These are phyloP conservation scores for Porcisia hertigi DNA, from an alignment of 208 protist genomes.

Conservation along the genomic window DNA sequence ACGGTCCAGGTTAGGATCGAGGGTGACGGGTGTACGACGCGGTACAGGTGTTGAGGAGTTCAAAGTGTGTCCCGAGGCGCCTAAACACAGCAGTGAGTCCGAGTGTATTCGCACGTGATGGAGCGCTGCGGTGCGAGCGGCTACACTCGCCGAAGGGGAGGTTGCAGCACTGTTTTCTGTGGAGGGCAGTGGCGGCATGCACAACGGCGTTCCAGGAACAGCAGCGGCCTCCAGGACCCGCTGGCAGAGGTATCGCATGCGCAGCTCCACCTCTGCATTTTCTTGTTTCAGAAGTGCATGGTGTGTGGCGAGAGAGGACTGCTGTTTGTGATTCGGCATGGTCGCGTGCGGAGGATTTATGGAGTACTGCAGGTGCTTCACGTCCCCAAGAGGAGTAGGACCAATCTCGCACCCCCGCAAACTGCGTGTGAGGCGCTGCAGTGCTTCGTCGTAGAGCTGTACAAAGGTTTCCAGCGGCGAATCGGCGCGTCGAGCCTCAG, in stretches of 20 bases:
- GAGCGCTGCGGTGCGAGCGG: neutral
- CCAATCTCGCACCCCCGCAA: neutral
- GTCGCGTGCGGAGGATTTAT: neutral
- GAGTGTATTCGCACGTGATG: slow-evolving; percentile 22
- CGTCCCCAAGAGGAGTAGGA: neutral
- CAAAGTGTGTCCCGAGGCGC: neutral
- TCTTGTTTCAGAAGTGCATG: neutral
- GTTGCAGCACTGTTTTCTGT: neutral
- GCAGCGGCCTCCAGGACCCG: slow-evolving; percentile 20
- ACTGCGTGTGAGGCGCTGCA: slow-evolving; percentile 1
- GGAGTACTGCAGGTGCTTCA: neutral
- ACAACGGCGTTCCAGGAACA: slow-evolving; percentile 12
- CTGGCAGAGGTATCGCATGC: slow-evolving; percentile 31
- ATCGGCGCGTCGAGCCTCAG: slow-evolving; percentile 5
- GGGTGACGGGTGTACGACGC: slow-evolving; percentile 28
- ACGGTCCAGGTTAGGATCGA: slow-evolving; percentile 18
- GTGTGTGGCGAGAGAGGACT: neutral
- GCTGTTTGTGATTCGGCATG: neutral
- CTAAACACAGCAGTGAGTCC: slow-evolving; percentile 5
- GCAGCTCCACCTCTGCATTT: slow-evolving; percentile 5
- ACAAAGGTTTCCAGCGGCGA: slow-evolving; percentile 10
- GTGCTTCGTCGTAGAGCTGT: slow-evolving; percentile 19
- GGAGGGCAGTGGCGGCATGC: neutral
- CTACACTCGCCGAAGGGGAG: neutral
- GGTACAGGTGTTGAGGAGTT: slow-evolving; percentile 3